Base-by-base conservation (phyloP, 371 early-diverging fungal species). In the Rhizopus delemar region DNA sequence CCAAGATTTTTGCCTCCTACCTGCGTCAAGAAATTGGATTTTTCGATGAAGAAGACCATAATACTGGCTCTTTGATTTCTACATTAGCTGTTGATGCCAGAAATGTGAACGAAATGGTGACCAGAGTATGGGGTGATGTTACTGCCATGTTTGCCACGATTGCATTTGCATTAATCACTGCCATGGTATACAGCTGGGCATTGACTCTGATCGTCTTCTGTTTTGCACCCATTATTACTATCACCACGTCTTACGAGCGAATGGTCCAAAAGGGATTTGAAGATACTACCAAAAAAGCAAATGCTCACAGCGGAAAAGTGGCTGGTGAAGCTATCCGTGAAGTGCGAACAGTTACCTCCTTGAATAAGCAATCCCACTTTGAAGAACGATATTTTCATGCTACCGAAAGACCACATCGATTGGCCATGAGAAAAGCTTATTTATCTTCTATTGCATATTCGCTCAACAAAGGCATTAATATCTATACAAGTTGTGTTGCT, bases 1-100 rank as follows among this genome's bases (percentile, higher is more conserved):
- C 65, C 16, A 52, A 56, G 53, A 46, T 80, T 0, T 89, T 90
- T 71, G 60, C 65, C 13, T 73, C 84, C 9, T 75, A 86, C 43
- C 59, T 89, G 46, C 60, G 74, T n/a, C 95, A 95, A 73, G 93
- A 95, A 46, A 85, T 93, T 57, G 88, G 75, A 0, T 96, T 82
- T 71, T 96, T 91, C 71, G 96, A 95, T 73, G 73, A 80, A n/a
- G 85, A 86, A 35, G 78, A 81, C 41, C 86, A 95, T 68, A 80
- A 77, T 28, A 81, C 86, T 5, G 94, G 97, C 36, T 86, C 86
- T n/a, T 69, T 96, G 39, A 85, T 91, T 0, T 74, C 93, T 8
- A 81, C 85, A 38, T 78, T 96, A 28, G 84, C 94, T 8, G 81
- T 86, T 9, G 95, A 94, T 64, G 90, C 95, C 3, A 64, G 69